Percentiles rank a stretch among this genome's conserved stretches.
Evolutionary conservation across 1,284 basidiomycete species (phyloP).

Genomic region (Marasmius sp.): DNA sequence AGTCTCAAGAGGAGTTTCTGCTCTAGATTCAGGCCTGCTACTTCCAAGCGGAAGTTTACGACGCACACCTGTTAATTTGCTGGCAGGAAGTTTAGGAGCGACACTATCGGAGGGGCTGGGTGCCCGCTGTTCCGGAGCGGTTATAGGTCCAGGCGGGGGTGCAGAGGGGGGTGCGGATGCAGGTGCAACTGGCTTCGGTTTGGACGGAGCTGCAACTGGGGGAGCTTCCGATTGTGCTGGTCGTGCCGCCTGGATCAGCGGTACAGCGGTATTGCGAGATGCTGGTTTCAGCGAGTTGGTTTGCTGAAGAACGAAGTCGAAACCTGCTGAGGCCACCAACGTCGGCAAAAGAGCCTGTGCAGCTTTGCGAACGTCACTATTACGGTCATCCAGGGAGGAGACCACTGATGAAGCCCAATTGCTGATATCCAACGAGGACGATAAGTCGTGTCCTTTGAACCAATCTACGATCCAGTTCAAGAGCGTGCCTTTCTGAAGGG

Average conservation of each 20-base stretch:
- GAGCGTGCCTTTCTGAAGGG: constrained; percentile 82
- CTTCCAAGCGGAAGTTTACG: constrained; percentile 70
- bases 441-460: constrained; percentile 66
- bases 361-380: constrained; percentile 88
- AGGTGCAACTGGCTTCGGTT: constrained; percentile 6
- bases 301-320: constrained; percentile 85
- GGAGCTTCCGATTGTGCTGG: constrained; percentile 30
- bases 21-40: constrained; percentile 59
- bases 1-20: constrained; percentile 53
- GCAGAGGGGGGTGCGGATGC: constrained; percentile 17
- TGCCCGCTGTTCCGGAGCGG: constrained; percentile 32
- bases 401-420: constrained; percentile 75
- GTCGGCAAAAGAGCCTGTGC: constrained; percentile 82
- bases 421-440: constrained; percentile 69
- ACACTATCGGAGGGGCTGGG: constrained; percentile 32
- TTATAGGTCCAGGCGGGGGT: constrained; percentile 19
- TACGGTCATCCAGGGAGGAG: constrained; percentile 88
- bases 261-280: constrained; percentile 81
- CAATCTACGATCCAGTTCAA: constrained; percentile 85
- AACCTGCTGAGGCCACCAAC: constrained; percentile 79
- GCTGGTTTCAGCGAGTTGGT: constrained; percentile 90
- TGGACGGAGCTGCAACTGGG: constrained; percentile 24
- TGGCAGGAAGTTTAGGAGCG: constrained; percentile 30
- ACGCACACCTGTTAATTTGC: constrained; percentile 63
- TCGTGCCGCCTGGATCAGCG: constrained; percentile 82